Evolutionary conservation across 768 basidiomycete genomes (phyloP), one percentile per base, ranked within the genome.

Genomic region (Tephrocybe sp.): DNA sequence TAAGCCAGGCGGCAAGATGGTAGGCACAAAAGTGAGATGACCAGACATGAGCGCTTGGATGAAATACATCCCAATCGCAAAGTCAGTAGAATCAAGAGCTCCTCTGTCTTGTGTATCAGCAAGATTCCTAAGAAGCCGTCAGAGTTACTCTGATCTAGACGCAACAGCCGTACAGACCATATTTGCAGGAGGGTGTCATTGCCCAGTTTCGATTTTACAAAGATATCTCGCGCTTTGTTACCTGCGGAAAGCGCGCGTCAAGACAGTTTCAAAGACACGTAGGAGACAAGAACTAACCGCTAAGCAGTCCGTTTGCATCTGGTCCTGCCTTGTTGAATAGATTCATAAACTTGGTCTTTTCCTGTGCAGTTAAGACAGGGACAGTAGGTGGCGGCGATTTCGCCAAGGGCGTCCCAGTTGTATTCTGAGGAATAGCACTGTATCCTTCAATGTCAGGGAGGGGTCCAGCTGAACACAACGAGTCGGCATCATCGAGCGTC

Each of bases 81-180:
- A 99, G 69, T 99, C 97, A 39, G 87, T 78, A 14, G 84, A 73
- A 66, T 99, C 97, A 53, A 99, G 84, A 11, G 79, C 74, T 45
- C 97, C 96, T 54, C 97, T 81, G 58, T 89, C 83, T 68, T 95
- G 90, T 3, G 94, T 95, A 68, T 99, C 97, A n/a, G 95, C 89
- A 33, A 99, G 80, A 56, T 79, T 87, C 95, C 94, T 97, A 60
- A 3, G 23, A 8, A 28, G 41, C 34, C 39, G 32, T 46, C 42
- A 45, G 51, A 48, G 54, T 18, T 61, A 50, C 12, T 12, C 26
- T 37, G 42, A 23, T 30, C 48, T 18, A 49, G 23, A 34, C 30
- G 20, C 28, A 41, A 40, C 14, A 24, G 18, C 45, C 45, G 15
- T 25, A 63, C 83, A 48, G 52, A 92, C 96, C 97, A 99, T 71